Evolutionary conservation across 2,329 filamentous ascomycete species (phyloP).

Genomic region (Cryoendolithus antarcticus): DNA sequence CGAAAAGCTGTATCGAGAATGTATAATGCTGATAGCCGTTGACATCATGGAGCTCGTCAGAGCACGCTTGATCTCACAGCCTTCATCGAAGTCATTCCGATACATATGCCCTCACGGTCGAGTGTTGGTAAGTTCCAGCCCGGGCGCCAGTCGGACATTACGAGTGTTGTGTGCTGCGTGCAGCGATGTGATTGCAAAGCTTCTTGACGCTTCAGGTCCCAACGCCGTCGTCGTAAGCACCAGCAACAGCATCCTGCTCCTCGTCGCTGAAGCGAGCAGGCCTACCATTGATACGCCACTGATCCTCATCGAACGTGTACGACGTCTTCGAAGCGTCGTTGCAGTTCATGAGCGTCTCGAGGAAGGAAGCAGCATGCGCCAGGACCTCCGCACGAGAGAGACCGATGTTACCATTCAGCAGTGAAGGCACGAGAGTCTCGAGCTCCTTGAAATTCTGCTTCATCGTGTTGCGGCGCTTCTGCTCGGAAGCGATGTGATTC

Average conservation of each 20-base stretch:
- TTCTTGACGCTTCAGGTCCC: background rate
- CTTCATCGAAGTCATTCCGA: background rate
- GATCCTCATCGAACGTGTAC: background rate
- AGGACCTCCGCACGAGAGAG: constrained; percentile 77
- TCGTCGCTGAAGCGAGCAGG: background rate
- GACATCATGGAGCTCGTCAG: constrained; percentile 1
- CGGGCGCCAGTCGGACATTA: constrained; percentile 4
- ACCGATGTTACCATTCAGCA: constrained; percentile 49
- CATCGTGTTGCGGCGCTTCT: constrained; percentile 72
- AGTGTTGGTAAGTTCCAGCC: constrained; percentile 3
- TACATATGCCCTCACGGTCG: constrained; percentile 3
- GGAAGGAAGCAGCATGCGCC: constrained; percentile 61
- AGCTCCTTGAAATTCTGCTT: constrained; percentile 73
- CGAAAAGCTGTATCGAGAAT: constrained; percentile 1
- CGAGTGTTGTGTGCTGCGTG: background rate
- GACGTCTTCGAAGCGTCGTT: constrained; percentile 34
- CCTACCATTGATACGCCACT: background rate
- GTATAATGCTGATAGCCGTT: background rate
- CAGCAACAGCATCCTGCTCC: background rate
- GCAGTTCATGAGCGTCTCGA: constrained; percentile 59
- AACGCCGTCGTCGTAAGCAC: background rate
- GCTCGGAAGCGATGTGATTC: constrained; percentile 79
- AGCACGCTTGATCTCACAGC: constrained; percentile 2
- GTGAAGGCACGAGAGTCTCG: constrained; percentile 61
- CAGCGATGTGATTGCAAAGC: background rate